These are phyloP conservation scores for Plectosphaerella plurivora DNA, from an alignment of 2,329 filamentous ascomycete species.

Conservation along the genomic window DNA sequence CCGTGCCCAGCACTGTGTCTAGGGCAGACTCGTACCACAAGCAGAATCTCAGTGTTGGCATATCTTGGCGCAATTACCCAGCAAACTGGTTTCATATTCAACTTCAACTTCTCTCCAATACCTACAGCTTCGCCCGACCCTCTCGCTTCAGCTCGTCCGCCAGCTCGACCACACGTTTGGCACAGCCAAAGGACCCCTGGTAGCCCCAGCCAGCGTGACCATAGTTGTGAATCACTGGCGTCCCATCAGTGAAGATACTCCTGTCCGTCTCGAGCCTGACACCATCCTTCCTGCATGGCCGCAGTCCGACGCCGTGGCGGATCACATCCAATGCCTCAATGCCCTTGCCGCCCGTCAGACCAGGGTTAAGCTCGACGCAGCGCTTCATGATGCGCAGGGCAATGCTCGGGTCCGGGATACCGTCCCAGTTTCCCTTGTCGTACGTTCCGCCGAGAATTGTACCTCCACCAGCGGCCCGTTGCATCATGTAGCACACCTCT, in stretches of 20 bases:
- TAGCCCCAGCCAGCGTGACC: constrained; percentile 79
- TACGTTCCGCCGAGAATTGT: constrained; percentile 85
- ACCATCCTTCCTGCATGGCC: constrained; percentile 70
- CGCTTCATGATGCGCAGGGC: constrained; percentile 81
- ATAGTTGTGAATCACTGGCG: constrained; percentile 73
- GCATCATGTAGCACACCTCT: constrained; percentile 79
- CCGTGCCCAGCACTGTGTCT: too few relatives aligned
- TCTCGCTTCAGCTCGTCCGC: constrained; percentile 53
- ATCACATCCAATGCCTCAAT: constrained; percentile 71
- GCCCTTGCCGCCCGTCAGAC: constrained; percentile 60
- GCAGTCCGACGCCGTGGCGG: constrained; percentile 75
- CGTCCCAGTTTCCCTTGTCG: constrained; percentile 75
- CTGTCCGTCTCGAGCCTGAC: constrained; percentile 71
- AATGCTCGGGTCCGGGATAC: constrained; percentile 72
- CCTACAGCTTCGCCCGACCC: constrained; percentile 22
- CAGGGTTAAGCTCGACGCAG: constrained; percentile 59
- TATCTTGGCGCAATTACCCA: too few relatives aligned
- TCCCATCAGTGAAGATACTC: constrained; percentile 49
- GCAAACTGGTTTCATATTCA: too few relatives aligned
- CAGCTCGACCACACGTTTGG: constrained; percentile 60
- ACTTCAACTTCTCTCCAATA: not conserved
- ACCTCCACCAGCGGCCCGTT: constrained; percentile 72
- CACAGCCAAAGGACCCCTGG: constrained; percentile 65
- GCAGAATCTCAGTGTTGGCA: too few relatives aligned
- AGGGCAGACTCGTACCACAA: too few relatives aligned